Percentiles rank a stretch among this genome's conserved stretches.
These are phyloP conservation scores for Imleria badia DNA, from an alignment of 768 basidiomycete genomes.

Conservation along the genomic window DNA sequence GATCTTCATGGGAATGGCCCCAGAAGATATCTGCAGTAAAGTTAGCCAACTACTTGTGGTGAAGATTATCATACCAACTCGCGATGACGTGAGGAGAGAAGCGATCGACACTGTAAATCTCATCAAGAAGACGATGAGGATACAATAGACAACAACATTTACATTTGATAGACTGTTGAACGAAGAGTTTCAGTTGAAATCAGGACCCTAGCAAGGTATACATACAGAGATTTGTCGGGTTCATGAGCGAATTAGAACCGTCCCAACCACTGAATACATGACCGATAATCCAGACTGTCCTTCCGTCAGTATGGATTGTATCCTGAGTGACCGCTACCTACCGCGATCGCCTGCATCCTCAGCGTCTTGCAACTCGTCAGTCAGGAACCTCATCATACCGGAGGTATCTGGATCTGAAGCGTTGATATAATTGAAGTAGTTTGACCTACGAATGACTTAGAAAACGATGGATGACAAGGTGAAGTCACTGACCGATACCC, in stretches of 20 bases:
- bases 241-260: constrained; percentile 59
- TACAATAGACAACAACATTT: not conserved
- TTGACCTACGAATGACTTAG: constrained; percentile 42
- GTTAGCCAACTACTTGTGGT: constrained; percentile 6
- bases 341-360: constrained; percentile 76
- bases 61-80: constrained; percentile 42
- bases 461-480: not conserved
- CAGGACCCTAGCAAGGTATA: not conserved
- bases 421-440: constrained; percentile 79
- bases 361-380: constrained; percentile 74
- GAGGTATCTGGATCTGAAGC: constrained; percentile 66
- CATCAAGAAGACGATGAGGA: not conserved
- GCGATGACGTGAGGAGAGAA: constrained; percentile 77
- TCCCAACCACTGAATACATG: constrained; percentile 70
- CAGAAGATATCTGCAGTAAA: constrained; percentile 61
- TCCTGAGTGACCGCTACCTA: constrained; percentile 23
- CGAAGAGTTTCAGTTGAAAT: not conserved
- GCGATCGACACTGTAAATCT: constrained; percentile 58
- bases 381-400: constrained; percentile 75
- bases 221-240: constrained; percentile 72
- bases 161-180: constrained; percentile 50
- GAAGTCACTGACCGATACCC: constrained; percentile 32
- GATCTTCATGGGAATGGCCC: constrained; percentile 77
- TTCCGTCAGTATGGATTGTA: constrained; percentile 11
- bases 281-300: constrained; percentile 50